A percentile compares a stretch with the other conserved stretches of the same genome.
Conservation (phyloP, 345 rosid genomes). For the Carallia brachiata region DNA sequence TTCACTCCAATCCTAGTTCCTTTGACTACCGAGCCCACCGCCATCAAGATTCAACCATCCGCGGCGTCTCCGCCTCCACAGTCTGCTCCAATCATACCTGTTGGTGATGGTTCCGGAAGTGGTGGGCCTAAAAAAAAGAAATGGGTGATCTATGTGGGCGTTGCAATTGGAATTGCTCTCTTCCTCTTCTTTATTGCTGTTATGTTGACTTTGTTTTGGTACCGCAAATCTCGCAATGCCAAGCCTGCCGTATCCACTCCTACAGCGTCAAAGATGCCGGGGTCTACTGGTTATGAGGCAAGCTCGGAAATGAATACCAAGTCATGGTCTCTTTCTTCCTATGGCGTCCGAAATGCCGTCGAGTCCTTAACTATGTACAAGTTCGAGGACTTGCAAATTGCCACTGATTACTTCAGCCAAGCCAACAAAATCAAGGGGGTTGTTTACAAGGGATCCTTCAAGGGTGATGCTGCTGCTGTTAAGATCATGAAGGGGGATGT, state of each 20-base stretch:
- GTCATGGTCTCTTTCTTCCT: constrained; percentile 45
- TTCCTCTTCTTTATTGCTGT: constrained; percentile 28
- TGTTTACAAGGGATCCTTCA: constrained; percentile 61
- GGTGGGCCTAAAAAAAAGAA: constrained; percentile 27
- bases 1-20: constrained; percentile 75
- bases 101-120: not conserved
- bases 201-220: constrained; percentile 32
- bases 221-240: constrained; percentile 14
- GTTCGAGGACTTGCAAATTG: constrained; percentile 51
- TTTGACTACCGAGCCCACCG: constrained; percentile 43
- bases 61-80: constrained; percentile 36
- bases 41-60: constrained; percentile 20
- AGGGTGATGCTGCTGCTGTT: constrained; percentile 71
- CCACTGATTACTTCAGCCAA: constrained; percentile 60
- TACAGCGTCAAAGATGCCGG: constrained; percentile 26
- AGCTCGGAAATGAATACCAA: constrained; percentile 23
- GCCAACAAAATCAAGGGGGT: constrained; percentile 59
- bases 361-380: constrained; percentile 66
- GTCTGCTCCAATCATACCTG: constrained; percentile 8
- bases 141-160: constrained; percentile 51
- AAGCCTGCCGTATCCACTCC: constrained; percentile 9
- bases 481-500: constrained; percentile 82
- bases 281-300: constrained; percentile 34
- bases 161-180: constrained; percentile 49
- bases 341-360: constrained; percentile 47